Base-by-base conservation (phyloP, 495 filamentous ascomycete species). In the Lichina pygmaea region DNA sequence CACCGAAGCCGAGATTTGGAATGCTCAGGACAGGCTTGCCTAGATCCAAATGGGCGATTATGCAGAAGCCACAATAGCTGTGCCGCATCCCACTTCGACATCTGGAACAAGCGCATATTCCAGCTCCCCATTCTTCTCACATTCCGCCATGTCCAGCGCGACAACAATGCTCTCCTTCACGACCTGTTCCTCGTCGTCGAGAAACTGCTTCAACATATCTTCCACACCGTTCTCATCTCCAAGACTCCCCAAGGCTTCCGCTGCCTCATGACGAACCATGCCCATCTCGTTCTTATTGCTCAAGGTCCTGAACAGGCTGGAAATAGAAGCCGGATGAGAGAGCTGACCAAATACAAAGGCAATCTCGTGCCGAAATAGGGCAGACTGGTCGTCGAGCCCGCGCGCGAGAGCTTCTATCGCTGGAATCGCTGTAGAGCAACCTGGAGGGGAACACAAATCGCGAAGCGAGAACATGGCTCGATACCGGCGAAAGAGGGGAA, bases 341-440 rank as follows among this genome's bases (percentile, higher is more conserved):
- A 99, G 68, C 54, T 99, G 91, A 17, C 89, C 89, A 52, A 94
- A 99, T 9, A 99, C 86, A 55, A 99, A 99, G 9, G 91, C 89
- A 52, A 95, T 81, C 56, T 99, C 89, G 60, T 99, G 89, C 48
- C 89, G 72, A 66, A 99, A 94, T n/a, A 99, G 72, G 15, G 85
- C 83, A 39, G 83, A 92, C 8, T 73, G 66, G 57, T 99, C 89
- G 7, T 66, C 64, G 53, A 99, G 77, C 3, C 89, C 91, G 53
- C 71, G 75, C n/a, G 86, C 79, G 42, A 99, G 65, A 7, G 85
- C 78, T 42, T 76, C 68, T 46, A 99, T 67, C 36, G 89, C 86
- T 15, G 76, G 76, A 24, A 82, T 67, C 7, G 86, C 83, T 2
- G 83, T 91, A 6, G 85, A 79, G 33, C 86, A 73, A 54, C 91